Evolutionary conservation across 768 basidiomycete species (phyloP).

Genomic region (Arthromyces matolae): DNA sequence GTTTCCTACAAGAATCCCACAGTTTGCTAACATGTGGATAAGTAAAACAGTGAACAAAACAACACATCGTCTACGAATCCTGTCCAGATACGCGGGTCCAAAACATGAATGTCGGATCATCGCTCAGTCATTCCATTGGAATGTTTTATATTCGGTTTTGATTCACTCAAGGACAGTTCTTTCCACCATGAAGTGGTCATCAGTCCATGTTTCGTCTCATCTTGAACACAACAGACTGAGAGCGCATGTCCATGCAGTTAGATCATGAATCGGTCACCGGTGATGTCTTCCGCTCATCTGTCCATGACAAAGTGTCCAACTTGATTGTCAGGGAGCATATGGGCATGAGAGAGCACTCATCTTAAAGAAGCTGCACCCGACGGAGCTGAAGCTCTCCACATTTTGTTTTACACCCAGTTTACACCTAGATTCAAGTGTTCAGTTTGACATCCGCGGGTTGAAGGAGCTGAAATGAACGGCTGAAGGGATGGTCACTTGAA

Average conservation of each 20-base stretch:
- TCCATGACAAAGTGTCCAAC: background rate
- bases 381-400: too few species aligned
- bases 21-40: conserved; percentile 11
- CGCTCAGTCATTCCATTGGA: conserved; percentile 3
- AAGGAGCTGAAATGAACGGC: too few species aligned
- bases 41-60: conserved; percentile 7
- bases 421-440: too few species aligned
- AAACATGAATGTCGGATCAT: conserved; percentile 13
- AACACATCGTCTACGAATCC: conserved; percentile 2
- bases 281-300: conserved; percentile 4
- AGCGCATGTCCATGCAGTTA: too few species aligned
- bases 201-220: conserved; percentile 4
- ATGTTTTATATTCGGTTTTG: background rate
- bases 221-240: conserved; percentile 1
- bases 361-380: too few species aligned
- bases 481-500: background rate
- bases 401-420: too few species aligned
- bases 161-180: too few species aligned
- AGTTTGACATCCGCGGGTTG: too few species aligned
- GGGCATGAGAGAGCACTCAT: too few species aligned
- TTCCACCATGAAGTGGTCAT: conserved; percentile 4
- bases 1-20: conserved; percentile 2
- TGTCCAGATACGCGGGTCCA: conserved; percentile 16
- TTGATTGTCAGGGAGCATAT: too few species aligned
- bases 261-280: background rate